These are phyloP conservation scores for Trypanosoma mega DNA, from an alignment of 208 protist species.

Conservation along the genomic window DNA sequence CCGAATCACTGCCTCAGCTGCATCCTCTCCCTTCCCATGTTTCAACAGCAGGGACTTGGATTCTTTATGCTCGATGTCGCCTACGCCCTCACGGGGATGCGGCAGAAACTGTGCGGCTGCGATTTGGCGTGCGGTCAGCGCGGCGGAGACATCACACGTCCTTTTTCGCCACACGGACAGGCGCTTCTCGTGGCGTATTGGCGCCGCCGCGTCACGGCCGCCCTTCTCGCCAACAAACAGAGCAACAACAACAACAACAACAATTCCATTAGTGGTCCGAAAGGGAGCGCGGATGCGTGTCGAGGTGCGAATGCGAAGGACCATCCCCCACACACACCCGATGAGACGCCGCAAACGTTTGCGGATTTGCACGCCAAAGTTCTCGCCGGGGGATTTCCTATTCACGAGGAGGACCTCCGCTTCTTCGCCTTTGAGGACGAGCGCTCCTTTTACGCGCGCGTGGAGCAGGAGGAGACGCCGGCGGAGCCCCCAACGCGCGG, in stretches of 20 bases:
- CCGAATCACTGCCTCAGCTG: slow-evolving; percentile 68
- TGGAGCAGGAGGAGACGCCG: background rate
- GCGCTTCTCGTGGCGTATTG: slow-evolving; percentile 66
- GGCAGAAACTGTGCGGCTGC: slow-evolving; percentile 54
- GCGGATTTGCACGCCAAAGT: slow-evolving; percentile 6
- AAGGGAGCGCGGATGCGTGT: background rate
- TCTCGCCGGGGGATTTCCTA: slow-evolving; percentile 19
- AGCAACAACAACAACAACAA: background rate
- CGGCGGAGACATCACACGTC: slow-evolving; percentile 57
- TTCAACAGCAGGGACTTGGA: slow-evolving; percentile 50
- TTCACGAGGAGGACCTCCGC: slow-evolving; percentile 39
- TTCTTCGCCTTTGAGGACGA: slow-evolving; percentile 32
- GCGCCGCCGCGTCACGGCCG: slow-evolving; percentile 34
- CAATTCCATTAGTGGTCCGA: background rate
- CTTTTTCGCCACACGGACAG: slow-evolving; percentile 69
- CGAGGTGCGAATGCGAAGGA: too few species aligned
- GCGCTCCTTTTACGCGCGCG: slow-evolving; percentile 30
- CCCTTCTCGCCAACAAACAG: background rate
- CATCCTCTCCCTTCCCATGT: slow-evolving; percentile 67
- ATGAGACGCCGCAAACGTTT: background rate
- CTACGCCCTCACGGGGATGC: slow-evolving; percentile 50
- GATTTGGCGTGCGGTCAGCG: slow-evolving; percentile 34
- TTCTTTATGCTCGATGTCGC: slow-evolving; percentile 64
- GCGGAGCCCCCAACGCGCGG: background rate
- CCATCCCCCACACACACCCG: too few species aligned